Conservation (phyloP, 176 grass and related monocot species). For the Oryza meyeriana region DNA sequence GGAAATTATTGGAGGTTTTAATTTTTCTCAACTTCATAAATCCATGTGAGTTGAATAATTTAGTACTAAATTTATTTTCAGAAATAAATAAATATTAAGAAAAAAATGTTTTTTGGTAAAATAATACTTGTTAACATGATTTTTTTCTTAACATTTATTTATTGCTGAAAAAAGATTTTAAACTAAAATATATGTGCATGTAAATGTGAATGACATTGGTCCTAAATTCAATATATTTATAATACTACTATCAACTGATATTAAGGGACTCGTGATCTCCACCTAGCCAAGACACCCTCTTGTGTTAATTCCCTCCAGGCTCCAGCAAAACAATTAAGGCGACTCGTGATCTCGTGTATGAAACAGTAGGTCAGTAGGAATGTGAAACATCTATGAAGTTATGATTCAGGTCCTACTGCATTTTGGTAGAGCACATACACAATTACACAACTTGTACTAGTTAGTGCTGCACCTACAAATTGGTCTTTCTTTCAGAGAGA, state of each 20-base stretch:
- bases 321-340: constrained; percentile 14
- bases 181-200: background rate
- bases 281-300: constrained; percentile 1
- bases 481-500: background rate
- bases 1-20: background rate
- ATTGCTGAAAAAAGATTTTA: background rate
- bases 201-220: background rate
- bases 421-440: constrained; percentile 12
- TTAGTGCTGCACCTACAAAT: constrained; percentile 1
- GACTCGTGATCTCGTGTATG: constrained; percentile 36
- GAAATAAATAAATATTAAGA: too few species aligned
- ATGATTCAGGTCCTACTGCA: constrained; percentile 5
- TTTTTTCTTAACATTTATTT: background rate
- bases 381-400: background rate
- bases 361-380: background rate
- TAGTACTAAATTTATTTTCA: too few species aligned
- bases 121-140: background rate
- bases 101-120: background rate
- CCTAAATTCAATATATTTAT: background rate
- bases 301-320: background rate
- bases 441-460: background rate
- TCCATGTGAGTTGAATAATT: background rate
- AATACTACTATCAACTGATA: background rate
- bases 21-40: background rate
- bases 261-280: background rate